These are phyloP conservation scores for Cercospora zeae-maydis DNA, from an alignment of 2,329 filamentous ascomycete genomes.

Conservation along the genomic window DNA sequence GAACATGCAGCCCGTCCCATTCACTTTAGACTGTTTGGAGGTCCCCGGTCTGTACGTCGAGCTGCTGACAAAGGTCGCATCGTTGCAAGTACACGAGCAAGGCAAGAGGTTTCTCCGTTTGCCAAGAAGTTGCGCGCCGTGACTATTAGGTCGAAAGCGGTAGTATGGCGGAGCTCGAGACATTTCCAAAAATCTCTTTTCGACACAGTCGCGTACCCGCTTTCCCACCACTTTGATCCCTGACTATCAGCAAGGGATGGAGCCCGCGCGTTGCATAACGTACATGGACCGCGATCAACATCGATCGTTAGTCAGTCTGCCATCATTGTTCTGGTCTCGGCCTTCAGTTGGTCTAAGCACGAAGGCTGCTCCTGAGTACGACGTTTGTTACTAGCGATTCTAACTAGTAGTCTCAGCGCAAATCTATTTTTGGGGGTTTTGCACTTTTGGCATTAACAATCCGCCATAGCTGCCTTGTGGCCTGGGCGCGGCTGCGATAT, in stretches of 20 bases:
- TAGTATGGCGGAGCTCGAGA: background rate
- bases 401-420: too few relatives aligned
- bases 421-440: too few relatives aligned
- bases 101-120: constrained; percentile 4
- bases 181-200: constrained; percentile 22
- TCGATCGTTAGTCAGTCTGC: constrained; percentile 31
- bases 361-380: background rate
- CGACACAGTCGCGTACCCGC: constrained; percentile 35
- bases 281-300: constrained; percentile 40
- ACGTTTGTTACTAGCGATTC: background rate
- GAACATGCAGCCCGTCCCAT: too few relatives aligned
- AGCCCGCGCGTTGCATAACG: constrained; percentile 15
- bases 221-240: constrained; percentile 25
- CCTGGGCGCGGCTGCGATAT: too few relatives aligned
- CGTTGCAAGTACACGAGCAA: background rate
- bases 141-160: background rate
- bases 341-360: constrained; percentile 38
- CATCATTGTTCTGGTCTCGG: constrained; percentile 35
- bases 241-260: background rate
- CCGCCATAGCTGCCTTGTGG: background rate
- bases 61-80: too few relatives aligned
- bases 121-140: constrained; percentile 18
- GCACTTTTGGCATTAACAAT: too few relatives aligned
- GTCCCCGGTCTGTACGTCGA: too few relatives aligned
- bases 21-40: too few relatives aligned